These are phyloP conservation scores for Tetrapisispora taiwanensis DNA, from an alignment of 805 yeast species.

Conservation along the genomic window DNA sequence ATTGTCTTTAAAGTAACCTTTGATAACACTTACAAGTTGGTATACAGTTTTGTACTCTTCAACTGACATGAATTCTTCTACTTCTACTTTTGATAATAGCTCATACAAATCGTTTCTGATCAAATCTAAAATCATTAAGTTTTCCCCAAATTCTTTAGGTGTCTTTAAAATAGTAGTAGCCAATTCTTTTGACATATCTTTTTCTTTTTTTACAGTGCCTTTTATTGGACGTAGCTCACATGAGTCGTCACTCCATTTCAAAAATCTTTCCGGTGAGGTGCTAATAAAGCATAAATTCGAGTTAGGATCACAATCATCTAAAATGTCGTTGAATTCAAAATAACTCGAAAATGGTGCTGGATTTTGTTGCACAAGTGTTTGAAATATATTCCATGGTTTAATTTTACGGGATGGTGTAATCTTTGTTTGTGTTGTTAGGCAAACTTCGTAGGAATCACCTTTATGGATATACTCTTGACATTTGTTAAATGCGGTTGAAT, in stretches of 20 bases:
- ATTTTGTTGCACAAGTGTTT: conserved; percentile 55
- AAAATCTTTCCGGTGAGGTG: conserved; percentile 89
- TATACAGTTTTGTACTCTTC: conserved; percentile 89
- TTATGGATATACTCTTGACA: conserved; percentile 60
- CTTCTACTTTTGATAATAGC: conserved; percentile 54
- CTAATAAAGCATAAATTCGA: conserved; percentile 46
- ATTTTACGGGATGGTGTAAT: conserved; percentile 41
- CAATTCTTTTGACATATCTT: conserved; percentile 40
- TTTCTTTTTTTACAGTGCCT: conserved; percentile 76
- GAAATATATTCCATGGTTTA: conserved; percentile 71
- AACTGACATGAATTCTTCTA: conserved; percentile 74
- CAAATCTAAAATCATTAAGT: conserved; percentile 91
- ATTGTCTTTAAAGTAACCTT: conserved; percentile 37
- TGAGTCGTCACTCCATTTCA: conserved; percentile 55
- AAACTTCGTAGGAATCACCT: conserved; percentile 91
- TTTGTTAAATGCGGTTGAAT: conserved; percentile 42
- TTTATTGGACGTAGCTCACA: conserved; percentile 91
- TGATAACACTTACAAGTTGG: conserved; percentile 84
- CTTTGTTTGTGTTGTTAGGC: conserved; percentile 70
- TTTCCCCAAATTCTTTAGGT: conserved; percentile 92
- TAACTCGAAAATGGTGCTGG: conserved; percentile 91
- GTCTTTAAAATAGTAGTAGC: conserved; percentile 63
- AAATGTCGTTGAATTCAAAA: conserved; percentile 43
- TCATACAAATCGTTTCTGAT: conserved; percentile 84
- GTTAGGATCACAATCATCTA: conserved; percentile 39